A percentile compares a stretch with the other conserved stretches of the same genome.
phyloP scores from a whole-genome alignment of 2,329 filamentous ascomycete genomes.

The Cladophialophora psammophila region DNA sequence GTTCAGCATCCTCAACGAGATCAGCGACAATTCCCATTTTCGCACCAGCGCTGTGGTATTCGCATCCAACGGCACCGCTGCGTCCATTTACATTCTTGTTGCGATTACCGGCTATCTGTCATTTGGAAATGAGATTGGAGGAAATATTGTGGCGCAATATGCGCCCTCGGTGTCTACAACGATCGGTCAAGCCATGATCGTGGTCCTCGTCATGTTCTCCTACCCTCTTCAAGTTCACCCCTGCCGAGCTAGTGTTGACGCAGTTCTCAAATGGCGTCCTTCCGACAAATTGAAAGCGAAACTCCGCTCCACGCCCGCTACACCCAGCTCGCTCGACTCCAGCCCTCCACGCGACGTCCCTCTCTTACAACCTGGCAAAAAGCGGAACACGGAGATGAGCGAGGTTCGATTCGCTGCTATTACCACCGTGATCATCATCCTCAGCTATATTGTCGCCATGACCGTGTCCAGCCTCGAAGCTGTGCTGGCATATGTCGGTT shows the following conservation, averaged over 20 bases:
- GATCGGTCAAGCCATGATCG: slow-evolving; percentile 92
- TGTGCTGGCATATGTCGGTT: slow-evolving; percentile 93
- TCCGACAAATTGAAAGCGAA: slow-evolving; percentile 44
- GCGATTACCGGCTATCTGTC: slow-evolving; percentile 95
- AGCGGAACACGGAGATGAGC: slow-evolving; percentile 70
- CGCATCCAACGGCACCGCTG: slow-evolving; percentile 87
- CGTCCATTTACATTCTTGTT: slow-evolving; percentile 84
- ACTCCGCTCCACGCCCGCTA: slow-evolving; percentile 40
- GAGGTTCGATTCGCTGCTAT: slow-evolving; percentile 89
- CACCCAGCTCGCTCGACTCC: slow-evolving; percentile 43
- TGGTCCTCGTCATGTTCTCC: slow-evolving; percentile 94
- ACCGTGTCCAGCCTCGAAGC: slow-evolving; percentile 88
- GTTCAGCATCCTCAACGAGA: slow-evolving; percentile 98
- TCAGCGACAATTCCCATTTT: slow-evolving; percentile 80
- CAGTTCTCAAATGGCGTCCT: slow-evolving; percentile 91
- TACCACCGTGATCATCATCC: slow-evolving; percentile 82
- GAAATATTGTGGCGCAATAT: slow-evolving; percentile 95
- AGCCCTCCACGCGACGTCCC: slow-evolving; percentile 54
- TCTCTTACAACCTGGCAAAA: slow-evolving; percentile 48
- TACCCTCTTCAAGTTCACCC: slow-evolving; percentile 96
- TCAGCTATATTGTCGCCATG: slow-evolving; percentile 87
- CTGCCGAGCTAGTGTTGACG: slow-evolving; percentile 92
- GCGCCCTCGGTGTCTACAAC: slow-evolving; percentile 80
- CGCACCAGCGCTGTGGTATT: slow-evolving; percentile 80
- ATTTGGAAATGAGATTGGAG: slow-evolving; percentile 86